Conservation (phyloP, 176 grass and related monocot genomes). For the Panicum miliaceum region DNA sequence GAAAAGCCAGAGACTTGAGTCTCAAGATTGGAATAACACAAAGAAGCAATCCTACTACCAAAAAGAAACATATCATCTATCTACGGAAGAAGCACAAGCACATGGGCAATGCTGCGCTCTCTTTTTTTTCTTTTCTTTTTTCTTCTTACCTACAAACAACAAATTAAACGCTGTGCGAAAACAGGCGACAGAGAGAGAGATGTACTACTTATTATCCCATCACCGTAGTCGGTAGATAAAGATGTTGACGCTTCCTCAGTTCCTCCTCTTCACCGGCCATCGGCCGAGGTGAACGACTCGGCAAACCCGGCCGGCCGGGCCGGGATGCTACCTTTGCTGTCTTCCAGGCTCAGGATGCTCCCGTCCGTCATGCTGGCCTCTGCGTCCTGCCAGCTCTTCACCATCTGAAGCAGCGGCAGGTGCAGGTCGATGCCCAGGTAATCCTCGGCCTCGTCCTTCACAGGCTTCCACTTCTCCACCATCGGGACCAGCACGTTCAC, state of each 20-base stretch:
- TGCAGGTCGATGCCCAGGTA: conserved; percentile 90
- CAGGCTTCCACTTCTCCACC: conserved; percentile 92
- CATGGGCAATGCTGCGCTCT: conserved; percentile 33
- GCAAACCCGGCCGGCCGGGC: conserved; percentile 84
- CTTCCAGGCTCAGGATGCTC: conserved; percentile 73
- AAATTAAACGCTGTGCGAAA: neutral
- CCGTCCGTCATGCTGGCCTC: conserved; percentile 63
- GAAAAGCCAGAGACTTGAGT: conserved; percentile 50
- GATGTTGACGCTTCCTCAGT: neutral
- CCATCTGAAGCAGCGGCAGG: conserved; percentile 90
- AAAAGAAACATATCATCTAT: conserved; percentile 37
- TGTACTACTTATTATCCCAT: conserved; percentile 49
- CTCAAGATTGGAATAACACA: conserved; percentile 48
- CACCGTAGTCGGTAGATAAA: neutral
- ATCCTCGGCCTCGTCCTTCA: conserved; percentile 75
- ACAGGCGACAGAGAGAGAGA: conserved; percentile 25
- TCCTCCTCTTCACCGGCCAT: conserved; percentile 79
- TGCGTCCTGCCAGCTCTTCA: conserved; percentile 89
- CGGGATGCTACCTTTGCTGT: conserved; percentile 98
- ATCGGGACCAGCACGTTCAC: conserved; percentile 78
- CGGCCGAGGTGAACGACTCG: conserved; percentile 90
- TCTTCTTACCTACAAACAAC: conserved; percentile 38
- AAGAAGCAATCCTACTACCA: conserved; percentile 15
- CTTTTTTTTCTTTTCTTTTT: neutral
- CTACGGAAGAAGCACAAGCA: conserved; percentile 45